Evolutionary conservation across 768 basidiomycete species (phyloP), one percentile per base, ranked within the genome.

Genomic region (Leccinum obscurum): DNA sequence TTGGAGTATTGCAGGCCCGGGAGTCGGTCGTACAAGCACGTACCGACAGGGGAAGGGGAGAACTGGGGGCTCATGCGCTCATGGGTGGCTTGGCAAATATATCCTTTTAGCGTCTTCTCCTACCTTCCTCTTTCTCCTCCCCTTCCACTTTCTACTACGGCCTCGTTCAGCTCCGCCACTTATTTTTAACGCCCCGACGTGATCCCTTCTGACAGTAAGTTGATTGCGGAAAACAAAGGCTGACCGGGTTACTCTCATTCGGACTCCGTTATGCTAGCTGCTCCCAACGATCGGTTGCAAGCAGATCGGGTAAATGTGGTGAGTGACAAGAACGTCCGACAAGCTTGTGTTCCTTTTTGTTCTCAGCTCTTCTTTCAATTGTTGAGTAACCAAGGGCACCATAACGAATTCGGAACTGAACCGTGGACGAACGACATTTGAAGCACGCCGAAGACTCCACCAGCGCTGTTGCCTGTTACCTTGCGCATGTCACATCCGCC

Each of bases 261-360:
- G 39, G 17, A 41, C 39, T 41, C 39, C 39, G 39, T 41, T n/a
- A 41, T 41, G 39, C 39, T 41, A 4, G 39, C 8, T 41, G 39
- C 39, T 41, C 17, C 39, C 17, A 41, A 41, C 39, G 39, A 41
- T 41, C 39, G 39, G 39, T n/a, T 41, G 39, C 17, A 9, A 11
- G 32, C 56, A n/a, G 60, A 54, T 32, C 22, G 60, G 52, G 32
- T 5, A 44, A 48, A 15, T 13, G 11, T 3, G 10, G 37, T 32
- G 7, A 37, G 52, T 55, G 60, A 44, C 60, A 62, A 56, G 39
- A 32, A 26, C 48, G 8, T 50, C 61, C 59, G 64, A 55, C 44
- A 11, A n/a, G 5, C 48, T 35, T 59, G 63, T 55, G 28, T 37
- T 44, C 59, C 34, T 41, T 17, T 41, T 48, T 39, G 22, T 26